Conservation (phyloP, 2,329 filamentous ascomycete genomes). For the Fonsecaea multimorphosa region DNA sequence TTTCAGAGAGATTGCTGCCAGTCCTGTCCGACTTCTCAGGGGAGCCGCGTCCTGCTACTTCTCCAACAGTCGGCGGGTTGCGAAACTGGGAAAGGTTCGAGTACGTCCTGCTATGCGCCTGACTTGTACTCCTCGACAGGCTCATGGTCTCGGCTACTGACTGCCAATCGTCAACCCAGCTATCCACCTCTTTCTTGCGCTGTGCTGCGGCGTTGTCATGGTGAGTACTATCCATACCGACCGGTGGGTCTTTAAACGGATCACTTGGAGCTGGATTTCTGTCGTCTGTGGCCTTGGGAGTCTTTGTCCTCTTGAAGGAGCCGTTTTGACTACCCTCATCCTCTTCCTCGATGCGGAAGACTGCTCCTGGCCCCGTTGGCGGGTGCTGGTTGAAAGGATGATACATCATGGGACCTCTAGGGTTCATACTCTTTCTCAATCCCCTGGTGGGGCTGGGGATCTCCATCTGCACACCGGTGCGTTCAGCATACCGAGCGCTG, state of each 20-base stretch:
- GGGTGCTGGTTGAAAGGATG: conserved; percentile 30
- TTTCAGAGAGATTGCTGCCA: conserved; percentile 64
- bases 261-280: conserved; percentile 29
- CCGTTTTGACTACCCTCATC: conserved; percentile 38
- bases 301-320: conserved; percentile 27
- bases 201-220: conserved; percentile 29
- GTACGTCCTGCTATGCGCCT: conserved; percentile 38
- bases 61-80: conserved; percentile 35
- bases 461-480: conserved; percentile 51
- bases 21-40: conserved; percentile 59
- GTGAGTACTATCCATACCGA: conserved; percentile 10
- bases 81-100: conserved; percentile 38
- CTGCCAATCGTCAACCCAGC: conserved; percentile 41
- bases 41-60: conserved; percentile 32
- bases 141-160: conserved; percentile 39
- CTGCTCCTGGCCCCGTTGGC: conserved; percentile 31
- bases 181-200: conserved; percentile 39
- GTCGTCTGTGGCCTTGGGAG: conserved; percentile 16
- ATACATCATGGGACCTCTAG: conserved; percentile 44
- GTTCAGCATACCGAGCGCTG: conserved; percentile 46
- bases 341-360: conserved; percentile 40
- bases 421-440: conserved; percentile 49
- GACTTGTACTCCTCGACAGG: conserved; percentile 38
- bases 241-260: conserved; percentile 37
- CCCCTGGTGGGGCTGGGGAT: conserved; percentile 49